Percentiles rank a stretch among this genome's conserved stretches.
These are phyloP conservation scores for Fraxinus floribunda DNA, from an alignment of 305 asterid genomes.

Conservation along the genomic window DNA sequence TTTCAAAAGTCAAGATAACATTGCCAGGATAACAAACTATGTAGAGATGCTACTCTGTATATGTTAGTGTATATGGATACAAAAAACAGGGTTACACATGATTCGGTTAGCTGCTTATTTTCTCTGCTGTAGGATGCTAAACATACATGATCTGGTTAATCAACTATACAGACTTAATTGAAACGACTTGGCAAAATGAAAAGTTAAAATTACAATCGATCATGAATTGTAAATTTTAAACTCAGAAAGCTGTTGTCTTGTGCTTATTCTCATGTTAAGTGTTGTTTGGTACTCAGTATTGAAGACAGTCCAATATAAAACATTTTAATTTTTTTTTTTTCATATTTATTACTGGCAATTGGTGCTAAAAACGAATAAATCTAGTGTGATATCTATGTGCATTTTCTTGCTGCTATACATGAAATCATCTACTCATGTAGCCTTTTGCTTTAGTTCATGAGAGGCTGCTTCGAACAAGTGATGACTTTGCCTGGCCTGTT, in stretches of 20 bases:
- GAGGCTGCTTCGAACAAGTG: constrained; percentile 82
- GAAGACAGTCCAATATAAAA: background rate
- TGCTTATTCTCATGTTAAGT: background rate
- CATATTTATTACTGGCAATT: background rate
- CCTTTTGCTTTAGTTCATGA: constrained; percentile 71
- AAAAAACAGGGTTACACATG: background rate
- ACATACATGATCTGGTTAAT: background rate
- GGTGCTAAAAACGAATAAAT: background rate
- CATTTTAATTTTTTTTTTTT: background rate
- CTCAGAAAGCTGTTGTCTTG: background rate
- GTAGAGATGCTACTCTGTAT: background rate
- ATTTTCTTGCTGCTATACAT: background rate
- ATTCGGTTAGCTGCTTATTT: background rate
- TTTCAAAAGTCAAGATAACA: background rate
- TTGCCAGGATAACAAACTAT: background rate
- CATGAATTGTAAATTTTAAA: background rate
- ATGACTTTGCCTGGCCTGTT: constrained; percentile 83
- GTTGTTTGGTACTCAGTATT: background rate
- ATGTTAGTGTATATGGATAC: background rate
- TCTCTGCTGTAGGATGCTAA: background rate
- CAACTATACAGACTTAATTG: background rate
- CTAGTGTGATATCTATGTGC: background rate
- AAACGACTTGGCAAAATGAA: background rate
- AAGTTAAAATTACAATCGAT: background rate
- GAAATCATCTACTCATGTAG: constrained; percentile 8